Base-by-base conservation (phyloP, 495 filamentous ascomycete genomes). In the Echria macrotheca region DNA sequence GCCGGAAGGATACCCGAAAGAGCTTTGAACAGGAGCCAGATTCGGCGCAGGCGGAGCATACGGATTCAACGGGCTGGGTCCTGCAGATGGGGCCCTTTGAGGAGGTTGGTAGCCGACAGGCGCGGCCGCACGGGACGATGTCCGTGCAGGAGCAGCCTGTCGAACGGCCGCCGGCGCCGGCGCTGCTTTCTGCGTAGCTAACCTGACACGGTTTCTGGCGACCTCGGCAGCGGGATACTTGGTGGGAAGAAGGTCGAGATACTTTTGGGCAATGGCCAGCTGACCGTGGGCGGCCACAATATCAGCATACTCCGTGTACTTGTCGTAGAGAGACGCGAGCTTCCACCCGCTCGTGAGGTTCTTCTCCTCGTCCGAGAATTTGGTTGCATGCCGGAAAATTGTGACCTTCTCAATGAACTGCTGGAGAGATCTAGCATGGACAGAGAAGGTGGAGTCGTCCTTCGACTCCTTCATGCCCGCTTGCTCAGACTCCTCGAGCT, bases 351-450 rank as follows among this genome's bases (percentile, higher is more conserved):
- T 80, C 28, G 80, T 76, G 50, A 80, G 66, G 42, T 70, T 70
- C 48, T 75, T 79, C 50, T 96, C 89, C 5, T 73, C 72, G 60
- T 99, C 93, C 53, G 85, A 65, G 69, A 95, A 99, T 56, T 91
- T 91, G 44, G 87, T 90, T 35, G 93, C 91, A 58, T 95, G 78
- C 42, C 93, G 86, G 81, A 99, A 97, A 32, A 99, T 82, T 1
- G 90, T 95, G 41, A 99, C 93, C 72, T 97, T 99, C 71, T 99
- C 93, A 50, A 99, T 93, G 64, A 99, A 87, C 42, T 84, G 80
- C 58, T 97, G 94, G 46, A 99, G 70, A 35, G 86, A 84, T 47
- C 81, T 80, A 41, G 91, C 93, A 55, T 97, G 94, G 40, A 97
- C 79, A 5, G 91, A 94, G 71, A 96, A 99, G 48, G 78, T 83